These are phyloP conservation scores for Apophysomyces variabilis DNA, from an alignment of 371 early-diverging fungal species.

Conservation along the genomic window DNA sequence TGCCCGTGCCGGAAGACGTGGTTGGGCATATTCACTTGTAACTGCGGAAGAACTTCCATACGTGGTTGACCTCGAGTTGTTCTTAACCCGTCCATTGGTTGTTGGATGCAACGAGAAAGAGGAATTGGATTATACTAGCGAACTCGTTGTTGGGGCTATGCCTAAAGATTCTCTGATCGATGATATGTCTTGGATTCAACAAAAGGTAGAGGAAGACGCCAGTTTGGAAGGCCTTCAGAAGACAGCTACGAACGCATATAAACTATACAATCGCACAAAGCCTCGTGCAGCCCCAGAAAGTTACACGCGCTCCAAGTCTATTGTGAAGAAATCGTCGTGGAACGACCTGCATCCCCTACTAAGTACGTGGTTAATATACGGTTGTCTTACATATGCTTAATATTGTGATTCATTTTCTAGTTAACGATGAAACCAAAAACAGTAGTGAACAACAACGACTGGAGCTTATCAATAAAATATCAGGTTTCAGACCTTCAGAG, in stretches of 20 bases:
- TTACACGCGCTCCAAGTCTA: constrained; percentile 85
- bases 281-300: constrained; percentile 84
- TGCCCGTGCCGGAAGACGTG: constrained; percentile 94
- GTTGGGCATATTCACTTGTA: constrained; percentile 92
- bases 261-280: constrained; percentile 84
- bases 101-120: constrained; percentile 53
- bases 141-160: constrained; percentile 81
- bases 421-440: constrained; percentile 26
- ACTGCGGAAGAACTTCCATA: constrained; percentile 91
- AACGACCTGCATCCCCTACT: constrained; percentile 82
- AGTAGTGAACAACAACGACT: constrained; percentile 62
- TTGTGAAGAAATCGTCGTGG: constrained; percentile 61
- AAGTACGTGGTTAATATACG: constrained; percentile 29
- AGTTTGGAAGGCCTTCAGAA: constrained; percentile 66
- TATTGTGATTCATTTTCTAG: constrained; percentile 5
- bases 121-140: constrained; percentile 77
- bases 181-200: constrained; percentile 76
- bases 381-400: neutral
- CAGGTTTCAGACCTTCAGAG: constrained; percentile 83
- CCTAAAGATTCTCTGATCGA: constrained; percentile 69
- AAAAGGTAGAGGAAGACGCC: constrained; percentile 62
- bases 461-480: constrained; percentile 72
- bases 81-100: constrained; percentile 78
- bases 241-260: constrained; percentile 83
- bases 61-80: constrained; percentile 91